These are phyloP conservation scores for Fusarium nisikadoi DNA, from an alignment of 2,329 filamentous ascomycete species.

Conservation along the genomic window DNA sequence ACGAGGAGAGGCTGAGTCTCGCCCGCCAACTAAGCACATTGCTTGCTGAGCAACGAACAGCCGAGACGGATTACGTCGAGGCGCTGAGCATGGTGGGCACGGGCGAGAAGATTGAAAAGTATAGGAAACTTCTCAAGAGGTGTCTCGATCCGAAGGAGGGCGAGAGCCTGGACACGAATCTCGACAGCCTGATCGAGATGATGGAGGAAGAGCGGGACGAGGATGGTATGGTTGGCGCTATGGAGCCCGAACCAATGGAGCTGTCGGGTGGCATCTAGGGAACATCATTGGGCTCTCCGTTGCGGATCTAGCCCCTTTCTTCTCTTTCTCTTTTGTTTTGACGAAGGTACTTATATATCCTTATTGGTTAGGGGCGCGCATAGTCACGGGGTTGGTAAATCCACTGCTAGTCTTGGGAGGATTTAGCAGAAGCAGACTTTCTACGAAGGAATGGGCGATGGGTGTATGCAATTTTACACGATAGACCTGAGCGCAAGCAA, in stretches of 20 bases:
- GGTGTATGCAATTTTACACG: conserved; percentile 9
- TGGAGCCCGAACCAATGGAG: conserved; percentile 48
- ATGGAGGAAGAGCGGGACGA: conserved; percentile 71
- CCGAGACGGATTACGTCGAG: conserved; percentile 75
- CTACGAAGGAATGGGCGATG: conserved; percentile 13
- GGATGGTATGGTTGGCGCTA: conserved; percentile 48
- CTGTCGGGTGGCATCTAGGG: conserved; percentile 40
- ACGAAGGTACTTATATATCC: conserved; percentile 24
- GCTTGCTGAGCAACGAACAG: conserved; percentile 67
- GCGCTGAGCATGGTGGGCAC: conserved; percentile 76
- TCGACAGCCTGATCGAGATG: conserved; percentile 70
- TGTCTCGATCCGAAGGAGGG: conserved; percentile 75
- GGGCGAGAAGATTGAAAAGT: conserved; percentile 78
- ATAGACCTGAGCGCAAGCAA: conserved; percentile 29
- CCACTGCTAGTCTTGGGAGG: conserved; percentile 6
- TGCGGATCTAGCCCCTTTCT: not conserved
- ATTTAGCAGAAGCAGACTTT: conserved; percentile 1
- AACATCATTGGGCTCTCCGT: conserved; percentile 16
- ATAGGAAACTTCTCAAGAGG: conserved; percentile 73
- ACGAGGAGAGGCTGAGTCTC: conserved; percentile 66
- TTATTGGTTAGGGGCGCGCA: conserved; percentile 15
- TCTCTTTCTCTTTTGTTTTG: conserved; percentile 11
- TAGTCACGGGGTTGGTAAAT: conserved; percentile 15
- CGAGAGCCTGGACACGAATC: conserved; percentile 73
- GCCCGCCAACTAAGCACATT: conserved; percentile 67